These are phyloP conservation scores for Suillus fuscotomentosus DNA, from an alignment of 768 basidiomycete species.

Conservation along the genomic window DNA sequence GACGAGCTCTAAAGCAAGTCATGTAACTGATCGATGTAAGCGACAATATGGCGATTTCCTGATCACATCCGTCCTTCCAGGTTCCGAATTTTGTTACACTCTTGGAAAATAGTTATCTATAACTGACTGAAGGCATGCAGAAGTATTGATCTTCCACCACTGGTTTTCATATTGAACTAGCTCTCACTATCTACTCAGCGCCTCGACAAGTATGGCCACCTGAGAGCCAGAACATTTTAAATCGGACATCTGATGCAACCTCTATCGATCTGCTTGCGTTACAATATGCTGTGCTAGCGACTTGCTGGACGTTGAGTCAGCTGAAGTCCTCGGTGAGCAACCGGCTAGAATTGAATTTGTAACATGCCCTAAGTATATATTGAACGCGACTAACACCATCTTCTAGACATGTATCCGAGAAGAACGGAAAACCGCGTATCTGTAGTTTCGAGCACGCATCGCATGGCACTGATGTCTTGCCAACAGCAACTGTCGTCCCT, in stretches of 20 bases:
- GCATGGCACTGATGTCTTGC: background rate
- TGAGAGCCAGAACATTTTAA: background rate
- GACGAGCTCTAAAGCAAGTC: background rate
- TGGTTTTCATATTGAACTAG: background rate
- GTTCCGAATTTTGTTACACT: background rate
- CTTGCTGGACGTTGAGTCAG: background rate
- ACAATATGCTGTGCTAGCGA: background rate
- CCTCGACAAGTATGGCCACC: background rate
- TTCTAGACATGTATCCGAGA: background rate
- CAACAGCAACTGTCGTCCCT: background rate
- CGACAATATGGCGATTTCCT: background rate
- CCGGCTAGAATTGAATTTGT: background rate
- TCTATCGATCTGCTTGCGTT: background rate
- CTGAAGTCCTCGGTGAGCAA: background rate
- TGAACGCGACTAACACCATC: background rate
- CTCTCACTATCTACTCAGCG: background rate
- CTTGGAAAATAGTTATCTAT: background rate
- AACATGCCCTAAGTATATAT: background rate
- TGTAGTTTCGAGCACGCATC: background rate
- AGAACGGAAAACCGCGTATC: background rate
- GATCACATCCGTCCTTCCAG: background rate
- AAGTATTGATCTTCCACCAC: background rate
- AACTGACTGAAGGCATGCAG: background rate
- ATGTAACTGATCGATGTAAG: background rate
- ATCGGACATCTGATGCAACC: background rate